A percentile compares a stretch with the other conserved stretches of the same genome.
Conservation (phyloP, 1,284 basidiomycete genomes). For the Anthracocystis walkeri region DNA sequence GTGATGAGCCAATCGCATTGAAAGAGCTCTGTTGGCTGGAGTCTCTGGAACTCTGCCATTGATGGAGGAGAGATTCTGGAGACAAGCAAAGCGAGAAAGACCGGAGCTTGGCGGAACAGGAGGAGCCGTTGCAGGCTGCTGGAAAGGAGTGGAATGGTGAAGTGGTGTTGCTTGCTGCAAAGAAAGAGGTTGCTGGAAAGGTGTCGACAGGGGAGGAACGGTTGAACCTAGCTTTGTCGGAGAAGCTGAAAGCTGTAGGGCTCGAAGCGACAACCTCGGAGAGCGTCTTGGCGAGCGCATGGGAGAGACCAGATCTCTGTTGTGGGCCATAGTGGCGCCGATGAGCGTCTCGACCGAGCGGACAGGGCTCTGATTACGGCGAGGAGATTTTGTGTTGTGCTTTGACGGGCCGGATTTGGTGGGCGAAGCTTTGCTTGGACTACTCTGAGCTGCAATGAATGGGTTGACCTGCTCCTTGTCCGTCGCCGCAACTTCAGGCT, state of each 20-base stretch:
- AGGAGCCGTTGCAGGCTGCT: conserved; percentile 8
- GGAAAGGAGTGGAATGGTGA: conserved; percentile 26
- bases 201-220: conserved; percentile 20
- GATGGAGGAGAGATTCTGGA: conserved; percentile 27
- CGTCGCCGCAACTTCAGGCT: background rate
- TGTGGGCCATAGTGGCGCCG: conserved; percentile 31
- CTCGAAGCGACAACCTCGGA: conserved; percentile 30
- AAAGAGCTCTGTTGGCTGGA: conserved; percentile 22
- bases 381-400: conserved; percentile 13
- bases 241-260: conserved; percentile 32
- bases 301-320: conserved; percentile 28
- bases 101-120: conserved; percentile 35
- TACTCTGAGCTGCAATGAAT: conserved; percentile 11
- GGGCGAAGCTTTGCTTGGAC: background rate
- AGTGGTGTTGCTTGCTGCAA: conserved; percentile 8
- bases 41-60: conserved; percentile 16
- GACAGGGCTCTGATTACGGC: conserved; percentile 28
- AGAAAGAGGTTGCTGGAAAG: conserved; percentile 14
- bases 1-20: conserved; percentile 19
- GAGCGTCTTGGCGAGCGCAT: conserved; percentile 40
- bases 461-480: conserved; percentile 7
- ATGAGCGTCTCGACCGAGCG: conserved; percentile 44
- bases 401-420: conserved; percentile 25
- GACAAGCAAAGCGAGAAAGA: conserved; percentile 40
- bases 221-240: conserved; percentile 17